Base-by-base conservation (phyloP, 2,329 filamentous ascomycete genomes). In the Neonectria faginata region DNA sequence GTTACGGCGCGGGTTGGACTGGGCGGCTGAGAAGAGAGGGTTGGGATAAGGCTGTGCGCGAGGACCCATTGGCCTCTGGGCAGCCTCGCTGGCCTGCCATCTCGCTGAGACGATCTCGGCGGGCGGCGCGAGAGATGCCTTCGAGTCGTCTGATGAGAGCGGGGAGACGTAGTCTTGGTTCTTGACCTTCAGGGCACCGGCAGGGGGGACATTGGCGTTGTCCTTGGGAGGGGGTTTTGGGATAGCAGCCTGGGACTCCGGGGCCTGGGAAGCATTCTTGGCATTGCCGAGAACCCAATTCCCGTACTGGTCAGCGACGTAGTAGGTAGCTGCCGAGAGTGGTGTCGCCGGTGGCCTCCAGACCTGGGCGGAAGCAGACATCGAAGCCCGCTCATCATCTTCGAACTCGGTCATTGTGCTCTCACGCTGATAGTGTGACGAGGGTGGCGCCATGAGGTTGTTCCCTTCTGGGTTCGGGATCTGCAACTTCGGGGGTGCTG, bases 371-470 rank as follows among this genome's bases (percentile, higher is more conserved):
- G 54, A 79, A 25, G 72, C 74, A 3, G 78, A 76, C 51, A 71
- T 50, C 48, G 80, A 77, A 70, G 77, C 53, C 62, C 77, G 76
- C 64, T 84, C 77, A 69, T 85, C 82, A 75, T 87, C 82, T 65
- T 87, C 84, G 62, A 87, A 84, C 75, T 88, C 80, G 9, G 85
- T 83, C 66, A 85, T 76, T 61, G 82, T 78, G 74, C 85, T 83
- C 60, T 83, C 80, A 22, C 77, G 78, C 10, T 76, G 72, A 41
- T 67, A 57, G 12, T 45, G 56, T 14, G 57, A 56, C 18, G 53
- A 56, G 27, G 48, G 44, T 33, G 44, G 51, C 47, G 54, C 44
- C n/a, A 54, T 41, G 14, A 60, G 50, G 25, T 47, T 31, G 36
- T 62, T 42, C 8, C 36, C 36, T 14, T 42, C 62, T 10, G 65